Evolutionary conservation across 352 stramenopile genomes (phyloP), one percentile per base, ranked within the genome.

Genomic region (Phytopythium aichiense): DNA sequence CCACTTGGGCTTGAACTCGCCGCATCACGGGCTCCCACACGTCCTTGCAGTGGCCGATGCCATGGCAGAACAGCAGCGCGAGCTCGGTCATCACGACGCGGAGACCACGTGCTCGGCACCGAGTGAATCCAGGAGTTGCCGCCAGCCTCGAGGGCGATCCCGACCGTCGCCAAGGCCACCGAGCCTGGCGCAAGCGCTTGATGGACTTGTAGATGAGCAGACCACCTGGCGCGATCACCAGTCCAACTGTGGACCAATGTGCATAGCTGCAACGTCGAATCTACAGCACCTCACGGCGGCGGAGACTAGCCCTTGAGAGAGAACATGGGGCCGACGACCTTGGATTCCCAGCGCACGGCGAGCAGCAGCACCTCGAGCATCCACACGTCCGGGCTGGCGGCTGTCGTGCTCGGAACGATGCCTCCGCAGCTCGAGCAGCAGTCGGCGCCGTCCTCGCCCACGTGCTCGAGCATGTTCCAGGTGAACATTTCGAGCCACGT

Each of bases 361-460:
- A 90, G 81, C 35, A 86, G 63, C 60, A 88, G 65, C 38, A 86
- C 76, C 48, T 89, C 77, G 23, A 89, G 67, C 73, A 89, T 86
- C 77, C 81, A 91, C 40, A 83, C 66, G 43, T 79, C 67, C 23
- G 72, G 74, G 13, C 64, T 73, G 9, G 72, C 73, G 9, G 77
- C 76, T 0, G 64, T 63, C 8, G 69, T 76, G 52, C 78, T 70
- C 33, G 69, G 66, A 12, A 85, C 58, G 43, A 78, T 78, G 3
- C 81, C 81, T 0, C 81, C 78, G 38, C 87, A 87, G 40, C 73
- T 77, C 23, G 84, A 74, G 7, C 68, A 61, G 9, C 72, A 73
- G 49, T 74, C 62, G 31, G 69, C 67, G 1, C 62, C 60, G 4
- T 73, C 56, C 7, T 68, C 64, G 13, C 64, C 61, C 9, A 73